These are phyloP conservation scores for Talaromyces sp. DNA, from an alignment of 2,329 filamentous ascomycete species.

Conservation along the genomic window DNA sequence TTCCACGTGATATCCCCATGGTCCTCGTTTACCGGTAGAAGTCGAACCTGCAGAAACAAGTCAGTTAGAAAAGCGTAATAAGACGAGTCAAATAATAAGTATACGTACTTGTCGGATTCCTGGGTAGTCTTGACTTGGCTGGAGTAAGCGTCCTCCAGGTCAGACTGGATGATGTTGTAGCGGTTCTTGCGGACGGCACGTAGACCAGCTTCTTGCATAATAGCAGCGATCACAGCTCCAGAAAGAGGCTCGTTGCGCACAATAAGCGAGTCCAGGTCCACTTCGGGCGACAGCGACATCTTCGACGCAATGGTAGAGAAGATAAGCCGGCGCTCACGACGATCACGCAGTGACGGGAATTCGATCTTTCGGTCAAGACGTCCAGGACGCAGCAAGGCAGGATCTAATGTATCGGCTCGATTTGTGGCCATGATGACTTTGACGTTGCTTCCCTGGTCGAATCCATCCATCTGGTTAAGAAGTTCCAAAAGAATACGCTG, in stretches of 20 bases:
- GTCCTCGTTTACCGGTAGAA: slow-evolving; percentile 64
- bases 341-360: slow-evolving; percentile 90
- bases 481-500: slow-evolving; percentile 96
- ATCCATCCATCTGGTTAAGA: slow-evolving; percentile 99
- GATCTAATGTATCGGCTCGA: slow-evolving; percentile 91
- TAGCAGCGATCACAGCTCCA: slow-evolving; percentile 92
- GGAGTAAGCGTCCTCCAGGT: slow-evolving; percentile 95
- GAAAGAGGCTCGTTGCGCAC: slow-evolving; percentile 93
- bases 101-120: slow-evolving; percentile 56
- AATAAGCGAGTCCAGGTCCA: slow-evolving; percentile 92
- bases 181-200: slow-evolving; percentile 93
- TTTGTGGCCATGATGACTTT: slow-evolving; percentile 99
- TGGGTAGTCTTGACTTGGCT: slow-evolving; percentile 85
- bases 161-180: slow-evolving; percentile 97
- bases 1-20: background rate
- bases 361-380: slow-evolving; percentile 97
- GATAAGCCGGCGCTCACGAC: slow-evolving; percentile 90
- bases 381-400: slow-evolving; percentile 83
- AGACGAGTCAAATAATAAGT: slow-evolving; percentile 15
- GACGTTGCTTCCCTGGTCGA: slow-evolving; percentile 97
- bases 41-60: slow-evolving; percentile 65
- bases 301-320: slow-evolving; percentile 95
- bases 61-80: slow-evolving; percentile 34
- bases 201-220: slow-evolving; percentile 98
- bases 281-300: slow-evolving; percentile 95